Base-by-base conservation (phyloP, 768 basidiomycete genomes). In the Rhodotorula diobovata region DNA sequence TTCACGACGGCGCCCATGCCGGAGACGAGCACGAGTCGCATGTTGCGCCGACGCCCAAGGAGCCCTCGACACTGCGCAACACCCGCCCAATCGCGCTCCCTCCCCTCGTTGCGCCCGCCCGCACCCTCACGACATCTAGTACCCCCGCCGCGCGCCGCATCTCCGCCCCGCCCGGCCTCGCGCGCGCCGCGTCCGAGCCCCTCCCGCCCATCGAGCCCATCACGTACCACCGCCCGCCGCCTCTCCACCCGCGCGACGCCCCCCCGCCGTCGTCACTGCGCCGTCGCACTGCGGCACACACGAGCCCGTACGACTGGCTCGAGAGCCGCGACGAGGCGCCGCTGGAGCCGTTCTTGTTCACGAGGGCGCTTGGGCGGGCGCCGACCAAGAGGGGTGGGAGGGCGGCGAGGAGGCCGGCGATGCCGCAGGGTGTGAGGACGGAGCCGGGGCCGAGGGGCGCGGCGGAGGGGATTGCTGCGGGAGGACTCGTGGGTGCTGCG, bases 171-270 rank as follows among this genome's bases (percentile, higher is more conserved):
- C 9, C 32, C 8, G 41, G 41, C 21, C 16, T 63, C 51, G 10
- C 20, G 12, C 59, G 41, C 59, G 30, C 39, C 18, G 21, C 34
- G 39, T 39, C 28, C 46, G 50, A 20, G 28, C 20, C 53, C 20
- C 54, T 60, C 23, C 61, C 70, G 20, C 57, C 66, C 32, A 61
- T 63, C 34, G 65, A 67, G 11, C 66, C 70, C 8, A 71, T 71
- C 61, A 67, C 70, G 18, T 71, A 71, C 43, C 70, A 63, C 30
- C 65, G 70, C 32, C 70, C 70, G 37, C 61, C 66, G 11, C 25
- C 46, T 0, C 28, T 67, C 9, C 61, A 67, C 34, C 66, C 65
- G 32, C 61, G 66, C 41, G 55, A 54, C 41, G 8, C 34, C 25
- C 45, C 51, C 25, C 43, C 50, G 25, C 11, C 48, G 18, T 32